Base-by-base conservation (phyloP, 2,329 filamentous ascomycete species). In the Alternaria sp. region DNA sequence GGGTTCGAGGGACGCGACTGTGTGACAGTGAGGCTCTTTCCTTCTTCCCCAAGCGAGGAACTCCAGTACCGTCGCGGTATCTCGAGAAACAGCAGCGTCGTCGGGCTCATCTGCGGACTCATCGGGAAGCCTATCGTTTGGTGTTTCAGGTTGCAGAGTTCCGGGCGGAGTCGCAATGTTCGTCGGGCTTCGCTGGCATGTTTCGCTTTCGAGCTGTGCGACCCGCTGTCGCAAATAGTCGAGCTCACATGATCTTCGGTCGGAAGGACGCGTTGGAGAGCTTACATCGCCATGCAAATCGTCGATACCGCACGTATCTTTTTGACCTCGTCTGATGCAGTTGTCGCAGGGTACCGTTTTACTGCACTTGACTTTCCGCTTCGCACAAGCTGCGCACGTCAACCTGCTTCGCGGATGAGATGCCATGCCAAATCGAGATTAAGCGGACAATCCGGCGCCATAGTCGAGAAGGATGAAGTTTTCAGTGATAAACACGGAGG, bases 41-140 rank as follows among this genome's bases (percentile, higher is more conserved):
- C 80, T 74, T 19, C 82, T 78, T 6, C 83, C 83, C 83, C 83
- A 84, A 1, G 82, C 81, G 4, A 84, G 49, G 15, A 83, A 84
- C 54, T 85, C 83, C 1, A 84, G 75, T 2, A 84, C 81, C 2
- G 82, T 82, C 2, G 81, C 82, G 1, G 82, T 81, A 71, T 82
- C 81, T 70, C 76, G 80, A 59, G 73, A 50, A 26, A 28, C 47
- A 17, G 47, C 2, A n/a, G 26, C 11, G 6, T 19, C 25, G 47
- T 21, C 8, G 8, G 15, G 36, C 36, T 40, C 36, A 40, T 40
- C 36, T 40, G 36, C 36, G 36, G 36, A 40, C 36, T 40, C 36
- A 40, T 40, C 36, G 4, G 36, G 15, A 40, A 17, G 36, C 36
- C 36, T 3, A 40, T 40, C 36, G 36, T 17, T 40, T 40, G n/a